Conservation (phyloP, 2,329 filamentous ascomycete species). For the Epichloe baconii region DNA sequence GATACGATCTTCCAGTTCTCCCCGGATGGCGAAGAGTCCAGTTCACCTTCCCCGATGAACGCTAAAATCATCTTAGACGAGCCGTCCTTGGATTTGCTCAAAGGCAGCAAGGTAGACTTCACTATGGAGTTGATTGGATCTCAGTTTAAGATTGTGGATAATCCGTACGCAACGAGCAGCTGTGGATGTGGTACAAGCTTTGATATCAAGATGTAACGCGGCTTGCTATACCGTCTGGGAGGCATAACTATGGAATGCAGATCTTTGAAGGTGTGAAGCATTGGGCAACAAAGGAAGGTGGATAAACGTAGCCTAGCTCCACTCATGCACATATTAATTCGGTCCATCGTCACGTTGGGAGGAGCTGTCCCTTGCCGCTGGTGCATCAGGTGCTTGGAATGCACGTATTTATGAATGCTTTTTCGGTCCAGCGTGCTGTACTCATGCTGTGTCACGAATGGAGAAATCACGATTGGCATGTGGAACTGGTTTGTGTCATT, state of each 20-base stretch:
- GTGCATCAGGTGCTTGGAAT: too few relatives aligned
- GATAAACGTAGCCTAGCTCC: background rate
- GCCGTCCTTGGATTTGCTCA: constrained; percentile 74
- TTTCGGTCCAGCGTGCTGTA: too few relatives aligned
- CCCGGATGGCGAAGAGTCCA: constrained; percentile 28
- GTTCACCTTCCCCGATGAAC: constrained; percentile 17
- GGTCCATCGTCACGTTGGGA: too few relatives aligned
- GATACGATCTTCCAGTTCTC: constrained; percentile 77
- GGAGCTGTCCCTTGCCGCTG: too few relatives aligned
- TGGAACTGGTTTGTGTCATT: constrained; percentile 28
- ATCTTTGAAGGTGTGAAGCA: background rate
- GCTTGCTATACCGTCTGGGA: background rate
- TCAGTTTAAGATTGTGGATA: constrained; percentile 94
- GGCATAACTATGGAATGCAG: background rate
- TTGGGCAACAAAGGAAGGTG: background rate
- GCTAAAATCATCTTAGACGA: constrained; percentile 85
- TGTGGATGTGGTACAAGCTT: constrained; percentile 98
- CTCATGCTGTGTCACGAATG: background rate
- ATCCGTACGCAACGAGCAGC: constrained; percentile 80
- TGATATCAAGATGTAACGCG: constrained; percentile 59
- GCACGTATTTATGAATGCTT: too few relatives aligned
- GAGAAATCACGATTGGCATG: background rate
- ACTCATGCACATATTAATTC: background rate
- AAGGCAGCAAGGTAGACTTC: constrained; percentile 91
- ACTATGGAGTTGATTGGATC: constrained; percentile 81